These are phyloP conservation scores for Eucalyptus rudis DNA, from an alignment of 345 rosid species.

Conservation along the genomic window DNA sequence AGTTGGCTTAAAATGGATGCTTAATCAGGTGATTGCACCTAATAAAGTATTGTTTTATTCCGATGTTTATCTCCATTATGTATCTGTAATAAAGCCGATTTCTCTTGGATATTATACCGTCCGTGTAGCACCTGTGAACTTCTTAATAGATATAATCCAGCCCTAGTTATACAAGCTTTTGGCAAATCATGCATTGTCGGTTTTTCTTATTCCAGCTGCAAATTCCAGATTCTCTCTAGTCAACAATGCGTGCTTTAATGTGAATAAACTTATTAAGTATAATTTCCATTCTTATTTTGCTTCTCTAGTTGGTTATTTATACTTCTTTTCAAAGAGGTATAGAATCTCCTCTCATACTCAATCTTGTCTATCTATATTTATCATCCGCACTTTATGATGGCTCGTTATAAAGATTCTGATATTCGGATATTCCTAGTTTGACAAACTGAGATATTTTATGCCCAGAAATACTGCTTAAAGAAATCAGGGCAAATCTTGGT, in stretches of 20 bases:
- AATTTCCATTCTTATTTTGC: background rate
- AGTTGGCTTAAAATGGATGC: constrained; percentile 99
- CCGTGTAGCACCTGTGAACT: no score
- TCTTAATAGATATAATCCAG: background rate
- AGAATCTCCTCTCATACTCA: background rate
- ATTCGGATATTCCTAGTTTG: background rate
- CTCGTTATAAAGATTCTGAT: background rate
- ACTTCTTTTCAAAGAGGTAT: background rate
- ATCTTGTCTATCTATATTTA: background rate
- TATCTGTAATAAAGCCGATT: background rate
- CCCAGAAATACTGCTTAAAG: background rate
- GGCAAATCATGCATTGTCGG: background rate
- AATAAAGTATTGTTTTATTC: background rate
- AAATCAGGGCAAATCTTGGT: background rate
- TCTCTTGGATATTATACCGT: background rate
- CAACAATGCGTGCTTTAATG: background rate
- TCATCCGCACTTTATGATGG: background rate
- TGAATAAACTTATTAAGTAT: background rate
- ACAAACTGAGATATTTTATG: background rate
- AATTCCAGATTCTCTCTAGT: background rate
- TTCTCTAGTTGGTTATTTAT: background rate
- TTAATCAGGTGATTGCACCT: constrained; percentile 65
- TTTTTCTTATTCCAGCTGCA: background rate
- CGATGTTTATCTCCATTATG: accelerated
- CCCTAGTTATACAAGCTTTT: background rate